These are phyloP conservation scores for Aphelidium insulamus DNA, from an alignment of 371 early-diverging fungal genomes.

Conservation along the genomic window DNA sequence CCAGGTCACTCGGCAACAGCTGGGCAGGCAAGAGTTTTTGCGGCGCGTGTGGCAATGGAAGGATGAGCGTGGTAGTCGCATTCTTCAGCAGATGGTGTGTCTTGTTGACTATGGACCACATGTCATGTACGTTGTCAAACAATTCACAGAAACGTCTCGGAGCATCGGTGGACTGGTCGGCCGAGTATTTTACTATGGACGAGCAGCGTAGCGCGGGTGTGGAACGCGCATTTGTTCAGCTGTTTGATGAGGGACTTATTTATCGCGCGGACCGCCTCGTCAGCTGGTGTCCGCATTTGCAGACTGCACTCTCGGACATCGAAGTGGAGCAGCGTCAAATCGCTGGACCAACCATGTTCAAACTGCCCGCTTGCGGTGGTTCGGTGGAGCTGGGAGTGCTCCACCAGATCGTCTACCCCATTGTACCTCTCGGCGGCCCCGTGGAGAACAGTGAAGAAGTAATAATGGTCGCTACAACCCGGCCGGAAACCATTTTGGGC, in stretches of 20 bases:
- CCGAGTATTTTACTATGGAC: conserved; percentile 83
- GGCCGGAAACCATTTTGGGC: conserved; percentile 97
- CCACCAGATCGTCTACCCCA: conserved; percentile 35
- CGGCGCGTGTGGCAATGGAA: conserved; percentile 79
- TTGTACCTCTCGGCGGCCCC: conserved; percentile 23
- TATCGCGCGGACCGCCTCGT: conserved; percentile 78
- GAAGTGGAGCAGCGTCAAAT: conserved; percentile 64
- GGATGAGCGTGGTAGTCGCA: conserved; percentile 26
- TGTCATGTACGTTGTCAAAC: background rate
- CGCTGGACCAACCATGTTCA: conserved; percentile 25
- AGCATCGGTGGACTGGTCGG: conserved; percentile 60
- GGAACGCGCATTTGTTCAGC: conserved; percentile 59
- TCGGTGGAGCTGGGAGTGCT: conserved; percentile 62
- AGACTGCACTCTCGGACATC: conserved; percentile 85
- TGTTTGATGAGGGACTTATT: conserved; percentile 70
- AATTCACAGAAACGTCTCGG: conserved; percentile 35
- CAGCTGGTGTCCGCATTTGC: conserved; percentile 83
- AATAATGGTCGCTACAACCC: conserved; percentile 85
- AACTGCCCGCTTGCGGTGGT: conserved; percentile 43
- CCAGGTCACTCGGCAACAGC: conserved; percentile 22
- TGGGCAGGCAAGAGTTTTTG: conserved; percentile 66
- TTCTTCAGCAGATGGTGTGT: conserved; percentile 22
- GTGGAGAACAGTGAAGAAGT: conserved; percentile 18
- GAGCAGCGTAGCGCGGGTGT: conserved; percentile 46
- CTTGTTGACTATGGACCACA: background rate